phyloP scores from a whole-genome alignment of 2,329 filamentous ascomycete genomes.

The Spiromastix sp. region DNA sequence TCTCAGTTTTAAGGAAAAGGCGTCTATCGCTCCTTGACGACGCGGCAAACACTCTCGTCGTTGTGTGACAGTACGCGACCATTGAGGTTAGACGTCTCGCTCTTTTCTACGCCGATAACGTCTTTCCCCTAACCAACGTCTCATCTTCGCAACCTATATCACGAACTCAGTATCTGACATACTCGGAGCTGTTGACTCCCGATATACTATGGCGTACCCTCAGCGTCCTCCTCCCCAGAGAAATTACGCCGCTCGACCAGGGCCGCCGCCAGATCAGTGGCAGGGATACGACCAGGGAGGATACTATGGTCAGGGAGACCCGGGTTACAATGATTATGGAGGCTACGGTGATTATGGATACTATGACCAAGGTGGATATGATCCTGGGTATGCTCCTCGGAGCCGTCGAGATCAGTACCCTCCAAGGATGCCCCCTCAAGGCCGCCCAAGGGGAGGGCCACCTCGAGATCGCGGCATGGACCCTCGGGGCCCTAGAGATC shows the following conservation, averaged over 20 bases:
- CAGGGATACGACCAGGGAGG: slow-evolving; percentile 17
- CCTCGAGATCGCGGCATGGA: slow-evolving; percentile 11
- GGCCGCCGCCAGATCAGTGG: slow-evolving; percentile 13
- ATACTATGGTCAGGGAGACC: slow-evolving; percentile 16
- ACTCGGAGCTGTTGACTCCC: no score
- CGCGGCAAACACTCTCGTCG: no score
- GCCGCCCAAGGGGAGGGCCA: slow-evolving; percentile 4
- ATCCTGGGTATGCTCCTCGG: slow-evolving; percentile 13
- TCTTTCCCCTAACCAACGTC: no score
- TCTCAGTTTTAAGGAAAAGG: no score
- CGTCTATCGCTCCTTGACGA: no score
- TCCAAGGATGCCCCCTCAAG: no score
- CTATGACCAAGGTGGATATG: slow-evolving; percentile 19
- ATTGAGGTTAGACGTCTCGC: no score
- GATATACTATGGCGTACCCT: slow-evolving; percentile 34
- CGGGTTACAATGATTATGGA: slow-evolving; percentile 19
- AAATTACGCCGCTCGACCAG: slow-evolving; percentile 17
- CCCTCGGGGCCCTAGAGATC: no score
- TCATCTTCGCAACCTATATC: no score
- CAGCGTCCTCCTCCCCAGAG: slow-evolving; percentile 25
- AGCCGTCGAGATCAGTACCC: slow-evolving; percentile 4
- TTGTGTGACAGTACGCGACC: no score
- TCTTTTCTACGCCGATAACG: no score
- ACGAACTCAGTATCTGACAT: no score
- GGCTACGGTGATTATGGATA: slow-evolving; percentile 18